Percentiles rank a stretch among this genome's conserved stretches.
These are phyloP conservation scores for Cercospora sp. DNA, from an alignment of 2,329 filamentous ascomycete genomes.

Conservation along the genomic window DNA sequence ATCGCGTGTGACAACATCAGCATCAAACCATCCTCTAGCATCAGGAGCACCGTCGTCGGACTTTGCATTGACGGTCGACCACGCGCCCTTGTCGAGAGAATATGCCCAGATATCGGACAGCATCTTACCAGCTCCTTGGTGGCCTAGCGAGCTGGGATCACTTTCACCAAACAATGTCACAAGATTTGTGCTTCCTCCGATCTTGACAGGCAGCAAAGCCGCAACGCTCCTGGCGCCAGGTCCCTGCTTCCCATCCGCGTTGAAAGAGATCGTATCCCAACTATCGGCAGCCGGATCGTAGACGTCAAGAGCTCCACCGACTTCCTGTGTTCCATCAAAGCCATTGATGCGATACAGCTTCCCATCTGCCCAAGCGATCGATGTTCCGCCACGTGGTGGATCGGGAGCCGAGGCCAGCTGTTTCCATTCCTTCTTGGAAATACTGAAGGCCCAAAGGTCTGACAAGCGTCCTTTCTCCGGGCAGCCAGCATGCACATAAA, in stretches of 20 bases:
- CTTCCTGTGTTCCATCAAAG: constrained; percentile 68
- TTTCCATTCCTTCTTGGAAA: constrained; percentile 65
- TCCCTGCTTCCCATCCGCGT: constrained; percentile 48
- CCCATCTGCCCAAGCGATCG: constrained; percentile 63
- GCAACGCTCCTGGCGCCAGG: constrained; percentile 55
- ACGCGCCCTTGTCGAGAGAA: constrained; percentile 39
- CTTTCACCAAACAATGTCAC: constrained; percentile 57
- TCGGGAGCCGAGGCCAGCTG: constrained; percentile 67
- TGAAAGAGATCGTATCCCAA: constrained; percentile 46
- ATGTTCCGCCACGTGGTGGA: constrained; percentile 65
- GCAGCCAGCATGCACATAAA: constrained; percentile 77
- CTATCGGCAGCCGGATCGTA: constrained; percentile 43
- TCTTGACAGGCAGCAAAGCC: constrained; percentile 45
- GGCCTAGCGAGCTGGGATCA: constrained; percentile 55
- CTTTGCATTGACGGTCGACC: constrained; percentile 38
- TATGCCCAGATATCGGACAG: constrained; percentile 54
- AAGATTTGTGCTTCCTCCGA: constrained; percentile 42
- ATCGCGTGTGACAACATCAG: constrained; percentile 43
- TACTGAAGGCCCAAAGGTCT: constrained; percentile 78
- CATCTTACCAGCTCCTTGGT: constrained; percentile 60
- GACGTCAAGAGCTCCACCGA: constrained; percentile 71
- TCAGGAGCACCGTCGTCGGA: constrained; percentile 37
- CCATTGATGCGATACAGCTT: constrained; percentile 78
- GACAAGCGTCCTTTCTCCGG: constrained; percentile 61
- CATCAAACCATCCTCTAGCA: constrained; percentile 57